These are phyloP conservation scores for Tetracentron sinense DNA, from an alignment of 164 flowering plant species.

Conservation along the genomic window DNA sequence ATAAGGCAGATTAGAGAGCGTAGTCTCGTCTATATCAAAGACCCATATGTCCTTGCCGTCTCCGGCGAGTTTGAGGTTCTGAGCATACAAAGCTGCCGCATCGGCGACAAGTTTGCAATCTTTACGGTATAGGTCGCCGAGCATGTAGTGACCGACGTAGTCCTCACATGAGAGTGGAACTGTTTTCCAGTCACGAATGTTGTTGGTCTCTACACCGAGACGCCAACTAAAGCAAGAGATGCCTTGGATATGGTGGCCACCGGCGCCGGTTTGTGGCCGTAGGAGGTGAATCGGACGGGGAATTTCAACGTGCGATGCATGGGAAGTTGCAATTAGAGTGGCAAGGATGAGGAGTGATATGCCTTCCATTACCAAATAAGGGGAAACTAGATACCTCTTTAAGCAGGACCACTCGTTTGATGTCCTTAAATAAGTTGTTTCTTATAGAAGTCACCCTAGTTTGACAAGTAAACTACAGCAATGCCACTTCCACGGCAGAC, in stretches of 20 bases:
- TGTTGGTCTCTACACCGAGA: conserved; percentile 46
- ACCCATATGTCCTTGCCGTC: conserved; percentile 38
- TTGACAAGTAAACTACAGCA: no score
- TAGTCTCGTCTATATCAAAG: conserved; percentile 40
- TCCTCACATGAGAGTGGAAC: conserved; percentile 34
- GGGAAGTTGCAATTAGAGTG: neutral
- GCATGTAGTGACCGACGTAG: conserved; percentile 50
- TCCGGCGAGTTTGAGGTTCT: conserved; percentile 14
- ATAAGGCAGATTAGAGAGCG: conserved; percentile 34
- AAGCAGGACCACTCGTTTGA: no score
- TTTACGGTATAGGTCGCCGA: conserved; percentile 28
- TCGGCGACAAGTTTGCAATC: conserved; percentile 11
- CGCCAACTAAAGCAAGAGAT: conserved; percentile 37
- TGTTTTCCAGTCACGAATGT: conserved; percentile 31
- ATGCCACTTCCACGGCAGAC: no score
- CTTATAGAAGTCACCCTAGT: no score
- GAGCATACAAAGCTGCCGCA: conserved; percentile 18
- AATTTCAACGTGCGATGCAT: neutral
- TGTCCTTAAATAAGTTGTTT: no score
- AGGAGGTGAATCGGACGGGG: conserved; percentile 23
- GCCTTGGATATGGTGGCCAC: conserved; percentile 6
- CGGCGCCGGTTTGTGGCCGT: conserved; percentile 17
- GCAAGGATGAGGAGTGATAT: neutral
- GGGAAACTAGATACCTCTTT: no score
- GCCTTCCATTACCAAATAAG: no score